Conservation (phyloP, 1,139 yeast species). For the Saccharomyces hybrid region DNA sequence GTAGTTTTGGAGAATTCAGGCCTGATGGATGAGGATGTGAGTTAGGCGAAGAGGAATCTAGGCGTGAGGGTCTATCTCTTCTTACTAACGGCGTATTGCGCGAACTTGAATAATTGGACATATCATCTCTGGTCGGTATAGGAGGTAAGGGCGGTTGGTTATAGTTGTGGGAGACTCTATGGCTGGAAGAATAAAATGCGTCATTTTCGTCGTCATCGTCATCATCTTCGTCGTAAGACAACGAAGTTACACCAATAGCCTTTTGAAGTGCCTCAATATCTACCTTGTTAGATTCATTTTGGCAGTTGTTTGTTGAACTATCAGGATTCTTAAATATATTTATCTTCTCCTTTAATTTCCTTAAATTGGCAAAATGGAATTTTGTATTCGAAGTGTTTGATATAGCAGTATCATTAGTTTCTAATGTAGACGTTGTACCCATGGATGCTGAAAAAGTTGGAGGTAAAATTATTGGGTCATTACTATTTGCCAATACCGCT, state of each 20-base stretch:
- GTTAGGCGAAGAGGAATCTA: constrained; percentile 7
- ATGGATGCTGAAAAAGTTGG: constrained; percentile 23
- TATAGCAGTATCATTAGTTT: constrained; percentile 18
- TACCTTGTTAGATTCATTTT: constrained; percentile 14
- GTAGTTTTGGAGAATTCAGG: constrained; percentile 19
- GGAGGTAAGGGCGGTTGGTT: constrained; percentile 28
- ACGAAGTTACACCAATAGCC: constrained; percentile 30
- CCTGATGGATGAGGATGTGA: constrained; percentile 25
- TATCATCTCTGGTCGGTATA: constrained; percentile 19
- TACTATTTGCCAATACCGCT: background rate
- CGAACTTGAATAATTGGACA: background rate
- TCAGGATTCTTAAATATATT: constrained; percentile 31
- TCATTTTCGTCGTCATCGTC: constrained; percentile 9
- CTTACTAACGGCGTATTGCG: background rate
- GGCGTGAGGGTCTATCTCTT: background rate
- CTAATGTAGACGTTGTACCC: constrained; percentile 19
- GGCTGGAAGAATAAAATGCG: background rate
- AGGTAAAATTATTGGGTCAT: constrained; percentile 1
- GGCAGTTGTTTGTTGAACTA: constrained; percentile 9
- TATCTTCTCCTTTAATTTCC: constrained; percentile 30
- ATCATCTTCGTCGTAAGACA: constrained; percentile 11
- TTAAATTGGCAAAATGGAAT: constrained; percentile 32
- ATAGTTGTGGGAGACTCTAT: background rate
- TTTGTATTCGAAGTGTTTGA: constrained; percentile 25
- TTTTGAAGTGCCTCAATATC: constrained; percentile 32